Evolutionary conservation across 108 stramenopile genomes (phyloP).

Genomic region (Aurantiochytrium sp.): DNA sequence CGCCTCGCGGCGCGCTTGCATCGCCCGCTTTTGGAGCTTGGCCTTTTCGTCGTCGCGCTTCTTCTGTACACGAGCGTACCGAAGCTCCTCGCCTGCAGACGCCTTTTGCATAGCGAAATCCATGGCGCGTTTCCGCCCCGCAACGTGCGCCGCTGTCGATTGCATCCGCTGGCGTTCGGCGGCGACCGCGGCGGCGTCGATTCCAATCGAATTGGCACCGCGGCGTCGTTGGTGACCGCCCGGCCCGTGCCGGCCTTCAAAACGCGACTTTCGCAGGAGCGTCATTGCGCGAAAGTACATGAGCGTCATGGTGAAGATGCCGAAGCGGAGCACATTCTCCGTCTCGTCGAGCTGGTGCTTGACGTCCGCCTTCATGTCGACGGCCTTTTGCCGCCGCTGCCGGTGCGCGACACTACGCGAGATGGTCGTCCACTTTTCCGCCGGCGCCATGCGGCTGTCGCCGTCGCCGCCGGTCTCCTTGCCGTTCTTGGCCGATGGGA

Average conservation of each 20-base stretch:
- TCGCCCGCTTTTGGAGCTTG: slow-evolving; percentile 27
- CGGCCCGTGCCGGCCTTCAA: not conserved
- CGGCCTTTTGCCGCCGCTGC: slow-evolving; percentile 32
- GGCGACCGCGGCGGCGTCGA: slow-evolving; percentile 22
- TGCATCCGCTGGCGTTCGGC: slow-evolving; percentile 42
- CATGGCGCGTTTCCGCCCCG: slow-evolving; percentile 32
- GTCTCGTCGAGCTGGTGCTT: slow-evolving; percentile 35
- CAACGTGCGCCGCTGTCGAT: not conserved
- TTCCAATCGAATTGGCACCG: not conserved
- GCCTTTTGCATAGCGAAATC: slow-evolving; percentile 34
- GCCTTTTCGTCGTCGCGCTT: slow-evolving; percentile 32
- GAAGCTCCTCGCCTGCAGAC: not conserved
- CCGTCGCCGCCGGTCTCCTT: not conserved
- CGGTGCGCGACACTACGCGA: slow-evolving; percentile 10
- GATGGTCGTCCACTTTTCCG: slow-evolving; percentile 8
- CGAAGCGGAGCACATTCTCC: slow-evolving; percentile 45
- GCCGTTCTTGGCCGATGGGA: not conserved
- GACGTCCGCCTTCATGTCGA: slow-evolving; percentile 10
- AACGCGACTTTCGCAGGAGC: slow-evolving; percentile 38
- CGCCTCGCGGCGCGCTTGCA: not conserved
- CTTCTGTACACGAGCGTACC: not conserved
- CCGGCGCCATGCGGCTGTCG: not conserved
- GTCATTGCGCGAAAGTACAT: slow-evolving; percentile 55
- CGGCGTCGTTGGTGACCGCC: not conserved
- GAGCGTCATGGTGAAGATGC: slow-evolving; percentile 46